These are phyloP conservation scores for Leishmania lainsoni DNA, from an alignment of 208 protist species.

Conservation along the genomic window DNA sequence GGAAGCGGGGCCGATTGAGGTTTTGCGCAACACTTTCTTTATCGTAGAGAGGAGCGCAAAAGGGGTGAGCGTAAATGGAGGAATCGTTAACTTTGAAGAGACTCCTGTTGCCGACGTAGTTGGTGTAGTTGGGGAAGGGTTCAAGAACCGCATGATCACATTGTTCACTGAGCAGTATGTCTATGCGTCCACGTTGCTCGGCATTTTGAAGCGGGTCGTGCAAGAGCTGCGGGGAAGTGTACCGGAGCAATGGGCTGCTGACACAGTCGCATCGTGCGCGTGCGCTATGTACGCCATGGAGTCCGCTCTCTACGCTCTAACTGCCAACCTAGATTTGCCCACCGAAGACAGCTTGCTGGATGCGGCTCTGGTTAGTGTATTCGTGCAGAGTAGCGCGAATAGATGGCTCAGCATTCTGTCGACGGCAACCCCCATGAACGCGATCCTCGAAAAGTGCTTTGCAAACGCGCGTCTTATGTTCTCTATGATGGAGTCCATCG, in stretches of 20 bases:
- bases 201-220: slow-evolving; percentile 72
- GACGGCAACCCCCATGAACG: slow-evolving; percentile 53
- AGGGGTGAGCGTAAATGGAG: slow-evolving; percentile 37
- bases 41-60: slow-evolving; percentile 62
- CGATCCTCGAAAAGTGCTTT: slow-evolving; percentile 57
- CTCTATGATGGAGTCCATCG: slow-evolving; percentile 64
- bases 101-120: slow-evolving; percentile 63
- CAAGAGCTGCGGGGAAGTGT: slow-evolving; percentile 60
- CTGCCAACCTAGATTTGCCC: slow-evolving; percentile 78
- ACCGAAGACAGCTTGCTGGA: slow-evolving; percentile 86
- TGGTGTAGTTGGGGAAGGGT: slow-evolving; percentile 84
- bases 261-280: slow-evolving; percentile 61
- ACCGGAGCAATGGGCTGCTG: slow-evolving; percentile 52
- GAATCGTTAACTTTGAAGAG: slow-evolving; percentile 48
- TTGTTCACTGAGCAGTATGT: slow-evolving; percentile 87
- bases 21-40: slow-evolving; percentile 74
- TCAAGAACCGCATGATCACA: slow-evolving; percentile 83
- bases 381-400: slow-evolving; percentile 60
- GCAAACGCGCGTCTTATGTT: slow-evolving; percentile 48
- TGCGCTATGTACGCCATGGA: slow-evolving; percentile 88
- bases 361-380: slow-evolving; percentile 62
- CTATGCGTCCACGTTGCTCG: slow-evolving; percentile 73
- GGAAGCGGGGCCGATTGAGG: slow-evolving; percentile 57
- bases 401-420: slow-evolving; percentile 65
- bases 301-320: slow-evolving; percentile 79